Conservation (phyloP, 768 basidiomycete species). For the Boletus vinaceobasis region DNA sequence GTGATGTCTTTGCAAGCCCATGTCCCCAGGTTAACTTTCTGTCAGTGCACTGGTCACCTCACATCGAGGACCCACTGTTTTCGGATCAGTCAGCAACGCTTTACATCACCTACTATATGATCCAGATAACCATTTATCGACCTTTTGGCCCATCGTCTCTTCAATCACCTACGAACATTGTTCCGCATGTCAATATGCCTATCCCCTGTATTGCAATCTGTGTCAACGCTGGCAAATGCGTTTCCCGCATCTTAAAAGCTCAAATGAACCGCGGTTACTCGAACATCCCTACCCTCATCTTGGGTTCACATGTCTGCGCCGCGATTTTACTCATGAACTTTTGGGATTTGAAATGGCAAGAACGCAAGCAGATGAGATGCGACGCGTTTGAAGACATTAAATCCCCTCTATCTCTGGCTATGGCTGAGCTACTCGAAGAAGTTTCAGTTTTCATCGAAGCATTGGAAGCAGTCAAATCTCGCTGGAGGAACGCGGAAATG, state of each 20-base stretch:
- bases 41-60: conserved; percentile 58
- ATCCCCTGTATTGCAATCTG: conserved; percentile 58
- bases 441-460: conserved; percentile 29
- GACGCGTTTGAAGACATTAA: conserved; percentile 28
- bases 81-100: conserved; percentile 58
- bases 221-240: conserved; percentile 57
- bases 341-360: conserved; percentile 56
- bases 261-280: conserved; percentile 45
- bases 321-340: conserved; percentile 51
- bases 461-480: conserved; percentile 24
- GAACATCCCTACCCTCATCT: conserved; percentile 42
- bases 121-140: conserved; percentile 66
- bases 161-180: conserved; percentile 19
- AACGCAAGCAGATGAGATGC: conserved; percentile 31
- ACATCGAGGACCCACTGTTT: conserved; percentile 44
- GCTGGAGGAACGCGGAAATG: conserved; percentile 33
- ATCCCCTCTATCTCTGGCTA: conserved; percentile 25
- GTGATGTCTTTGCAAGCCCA: neutral
- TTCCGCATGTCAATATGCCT: conserved; percentile 30
- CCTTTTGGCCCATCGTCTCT: conserved; percentile 55
- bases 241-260: conserved; percentile 54
- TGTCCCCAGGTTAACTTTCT: neutral
- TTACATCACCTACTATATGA: conserved; percentile 56
- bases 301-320: conserved; percentile 48
- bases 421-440: conserved; percentile 32